Evolutionary conservation across 495 filamentous ascomycete genomes (phyloP), one percentile per base, ranked within the genome.

Genomic region (Daldinia concentrica): DNA sequence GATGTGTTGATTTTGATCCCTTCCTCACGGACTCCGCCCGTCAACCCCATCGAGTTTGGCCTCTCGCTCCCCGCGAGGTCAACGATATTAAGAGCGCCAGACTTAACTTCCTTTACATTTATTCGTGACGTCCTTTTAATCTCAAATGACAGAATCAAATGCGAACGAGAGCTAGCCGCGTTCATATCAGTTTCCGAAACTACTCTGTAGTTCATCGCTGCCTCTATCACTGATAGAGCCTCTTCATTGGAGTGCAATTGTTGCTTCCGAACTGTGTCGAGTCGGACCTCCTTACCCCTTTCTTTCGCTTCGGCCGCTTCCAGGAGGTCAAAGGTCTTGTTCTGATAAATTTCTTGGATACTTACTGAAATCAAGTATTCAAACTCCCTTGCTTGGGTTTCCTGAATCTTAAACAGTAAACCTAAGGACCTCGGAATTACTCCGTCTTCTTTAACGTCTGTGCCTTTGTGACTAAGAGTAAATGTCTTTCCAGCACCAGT

Each of bases 321-420:
- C 15, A 98, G 86, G 2, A 99, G 85, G 76, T 98, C 96, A 79
- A 94, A 93, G 62, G 97, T 83, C 62, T 92, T 93, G 72, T 99
- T 93, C 72, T 97, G 95, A 84, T 99, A 97, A 22, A 99, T 93
- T 76, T 99, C 95, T 24, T 98, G 89, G 73, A 98, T 96, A 43
- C 89, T 92, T 7, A 96, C 90, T 72, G 92, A 90, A 90, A 99
- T 96, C 0, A 84, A 88, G 76, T 97, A 97, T 14, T 82, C 83
- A 93, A 93, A 97, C 0, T 8, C 39, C 1, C 52, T 4, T 4
- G 45, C 19, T 45, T 6, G 3, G 3, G 26, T 11, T 11, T 34
- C 8, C 1, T 32, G 6, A 1, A 90, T 92, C 27, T 93, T 86
- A 74, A 97, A 97, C 59, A 99, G 93, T 76, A 95, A 90, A 66